Percentiles rank a stretch among this genome's conserved stretches.
Evolutionary conservation across 257 asterid genomes (phyloP).

Genomic region (Apocynum venetum): DNA sequence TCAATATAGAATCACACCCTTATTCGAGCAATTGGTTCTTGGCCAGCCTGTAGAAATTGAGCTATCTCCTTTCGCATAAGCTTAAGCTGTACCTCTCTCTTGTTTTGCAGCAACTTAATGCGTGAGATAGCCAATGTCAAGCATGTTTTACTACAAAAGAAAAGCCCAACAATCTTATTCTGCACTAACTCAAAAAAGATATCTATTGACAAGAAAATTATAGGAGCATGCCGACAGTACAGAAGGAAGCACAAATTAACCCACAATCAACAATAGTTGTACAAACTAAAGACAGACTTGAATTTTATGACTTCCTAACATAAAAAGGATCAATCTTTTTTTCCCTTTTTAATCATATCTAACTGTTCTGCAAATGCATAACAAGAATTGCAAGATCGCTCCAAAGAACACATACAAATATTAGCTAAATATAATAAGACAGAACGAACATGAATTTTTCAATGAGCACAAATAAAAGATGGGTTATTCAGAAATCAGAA

Average conservation of each 20-base stretch:
- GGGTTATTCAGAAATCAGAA: background rate
- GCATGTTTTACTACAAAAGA: slow-evolving; percentile 76
- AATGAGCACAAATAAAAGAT: background rate
- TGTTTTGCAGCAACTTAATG: slow-evolving; percentile 83
- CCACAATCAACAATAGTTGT: background rate
- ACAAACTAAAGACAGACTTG: background rate
- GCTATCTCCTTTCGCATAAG: slow-evolving; percentile 89
- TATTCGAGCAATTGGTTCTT: slow-evolving; percentile 85
- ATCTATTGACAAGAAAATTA: background rate
- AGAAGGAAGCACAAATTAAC: background rate
- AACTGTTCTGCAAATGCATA: background rate
- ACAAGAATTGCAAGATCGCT: background rate
- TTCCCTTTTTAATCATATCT: background rate
- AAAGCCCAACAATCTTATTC: slow-evolving; percentile 1
- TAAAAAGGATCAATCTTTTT: background rate
- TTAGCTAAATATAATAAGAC: background rate
- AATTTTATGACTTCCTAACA: background rate
- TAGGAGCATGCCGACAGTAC: background rate
- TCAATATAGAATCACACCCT: slow-evolving; percentile 39
- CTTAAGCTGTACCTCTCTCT: slow-evolving; percentile 73
- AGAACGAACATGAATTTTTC: background rate
- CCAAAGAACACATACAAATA: background rate
- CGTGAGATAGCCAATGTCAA: slow-evolving; percentile 81
- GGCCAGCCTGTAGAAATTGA: slow-evolving; percentile 83
- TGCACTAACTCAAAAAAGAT: slow-evolving; percentile 3